These are phyloP conservation scores for Aureobasidium sp. DNA, from an alignment of 2,329 filamentous ascomycete species.

Conservation along the genomic window DNA sequence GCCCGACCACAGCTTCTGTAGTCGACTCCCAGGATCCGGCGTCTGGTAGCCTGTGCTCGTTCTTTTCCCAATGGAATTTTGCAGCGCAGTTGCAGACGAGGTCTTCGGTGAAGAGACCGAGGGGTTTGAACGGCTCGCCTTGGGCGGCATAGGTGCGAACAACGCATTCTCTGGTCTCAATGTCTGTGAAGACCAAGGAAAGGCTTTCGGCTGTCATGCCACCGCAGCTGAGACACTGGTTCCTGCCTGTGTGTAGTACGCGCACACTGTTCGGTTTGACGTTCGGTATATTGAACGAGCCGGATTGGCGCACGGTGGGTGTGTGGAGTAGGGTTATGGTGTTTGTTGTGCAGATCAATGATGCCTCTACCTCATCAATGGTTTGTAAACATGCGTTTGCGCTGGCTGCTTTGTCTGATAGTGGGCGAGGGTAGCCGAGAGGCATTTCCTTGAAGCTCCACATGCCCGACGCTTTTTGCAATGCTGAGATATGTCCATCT, in stretches of 20 bases:
- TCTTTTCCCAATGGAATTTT: conserved; percentile 40
- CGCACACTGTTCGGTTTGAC: conserved; percentile 53
- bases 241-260: conserved; percentile 47
- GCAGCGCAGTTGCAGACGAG: conserved; percentile 28
- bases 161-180: conserved; percentile 55
- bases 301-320: conserved; percentile 5
- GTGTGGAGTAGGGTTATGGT: conserved; percentile 7
- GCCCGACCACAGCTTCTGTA: conserved; percentile 56
- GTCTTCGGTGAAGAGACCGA: conserved; percentile 46
- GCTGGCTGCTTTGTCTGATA: not conserved
- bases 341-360: conserved; percentile 5
- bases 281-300: conserved; percentile 48
- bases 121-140: conserved; percentile 43
- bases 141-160: conserved; percentile 57
- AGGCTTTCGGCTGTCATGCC: conserved; percentile 46
- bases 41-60: conserved; percentile 49
- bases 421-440: not conserved
- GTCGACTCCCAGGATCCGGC: conserved; percentile 60
- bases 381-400: not conserved
- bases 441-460: conserved; percentile 10
- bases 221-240: not conserved
- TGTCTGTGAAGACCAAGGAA: conserved; percentile 57
- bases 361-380: conserved; percentile 8
- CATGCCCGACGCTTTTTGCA: conserved; percentile 9
- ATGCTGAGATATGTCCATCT: conserved; percentile 6